A percentile compares a stretch with the other conserved stretches of the same genome.
phyloP scores from a whole-genome alignment of 2,329 filamentous ascomycete genomes.

The Chaetomium strumarium region DNA sequence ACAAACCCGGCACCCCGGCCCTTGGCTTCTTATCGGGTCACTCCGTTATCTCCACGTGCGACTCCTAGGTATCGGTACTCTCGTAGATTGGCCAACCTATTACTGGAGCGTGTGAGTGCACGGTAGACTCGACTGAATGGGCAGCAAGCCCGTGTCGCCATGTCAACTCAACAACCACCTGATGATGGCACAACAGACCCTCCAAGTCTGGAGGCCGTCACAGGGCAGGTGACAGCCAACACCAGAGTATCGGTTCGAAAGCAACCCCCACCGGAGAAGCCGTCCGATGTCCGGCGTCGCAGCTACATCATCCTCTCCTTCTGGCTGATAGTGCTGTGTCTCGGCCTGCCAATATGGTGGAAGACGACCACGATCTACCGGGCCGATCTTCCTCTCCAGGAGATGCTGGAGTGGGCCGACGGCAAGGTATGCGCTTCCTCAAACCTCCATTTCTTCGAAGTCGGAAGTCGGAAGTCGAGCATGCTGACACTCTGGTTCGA shows the following conservation, averaged over 20 bases:
- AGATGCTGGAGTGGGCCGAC: constrained; percentile 89
- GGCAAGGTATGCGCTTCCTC: constrained; percentile 58
- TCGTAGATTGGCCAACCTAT: too few species aligned
- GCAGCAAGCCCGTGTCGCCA: constrained; percentile 18
- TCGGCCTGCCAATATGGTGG: constrained; percentile 95
- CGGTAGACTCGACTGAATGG: constrained; percentile 7
- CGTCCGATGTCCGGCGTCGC: constrained; percentile 62
- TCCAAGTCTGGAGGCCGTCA: background rate
- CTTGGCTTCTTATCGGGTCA: too few species aligned
- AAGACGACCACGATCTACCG: constrained; percentile 89
- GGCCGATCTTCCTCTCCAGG: constrained; percentile 71
- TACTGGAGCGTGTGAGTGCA: constrained; percentile 9
- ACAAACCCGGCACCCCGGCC: too few species aligned
- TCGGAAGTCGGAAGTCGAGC: background rate
- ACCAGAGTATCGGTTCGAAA: constrained; percentile 29
- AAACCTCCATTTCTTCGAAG: background rate
- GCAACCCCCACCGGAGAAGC: constrained; percentile 70
- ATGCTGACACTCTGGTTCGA: constrained; percentile 8
- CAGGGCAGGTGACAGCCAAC: constrained; percentile 8
- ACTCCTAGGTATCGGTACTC: too few species aligned
- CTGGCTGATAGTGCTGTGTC: constrained; percentile 75
- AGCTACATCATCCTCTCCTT: constrained; percentile 77
- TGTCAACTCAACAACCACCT: constrained; percentile 21
- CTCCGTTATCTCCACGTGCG: too few species aligned
- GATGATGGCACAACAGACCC: constrained; percentile 14